Evolutionary conservation across 1,284 basidiomycete genomes (phyloP).

Genomic region (Amylostereum areolatum): DNA sequence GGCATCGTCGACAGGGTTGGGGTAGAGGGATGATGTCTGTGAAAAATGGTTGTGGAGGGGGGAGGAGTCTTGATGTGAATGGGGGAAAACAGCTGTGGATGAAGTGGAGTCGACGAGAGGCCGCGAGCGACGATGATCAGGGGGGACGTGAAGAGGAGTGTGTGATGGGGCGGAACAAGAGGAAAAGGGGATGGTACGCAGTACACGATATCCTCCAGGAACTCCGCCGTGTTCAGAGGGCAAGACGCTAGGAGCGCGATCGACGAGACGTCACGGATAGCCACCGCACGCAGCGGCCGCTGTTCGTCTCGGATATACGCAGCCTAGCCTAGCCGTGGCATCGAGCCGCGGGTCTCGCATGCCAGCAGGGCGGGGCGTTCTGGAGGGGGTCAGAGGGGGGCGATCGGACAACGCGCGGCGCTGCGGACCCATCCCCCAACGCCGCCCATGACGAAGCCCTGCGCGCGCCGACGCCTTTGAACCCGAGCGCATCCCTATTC

Average conservation of each 20-base stretch:
- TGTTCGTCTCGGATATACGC: slow-evolving; percentile 14
- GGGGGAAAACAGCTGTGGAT: background rate
- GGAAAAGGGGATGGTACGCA: slow-evolving; percentile 5
- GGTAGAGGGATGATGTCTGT: background rate
- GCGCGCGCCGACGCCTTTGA: background rate
- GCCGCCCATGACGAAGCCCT: slow-evolving; percentile 20
- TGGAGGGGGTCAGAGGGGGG: slow-evolving; percentile 10
- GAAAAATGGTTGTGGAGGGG: background rate
- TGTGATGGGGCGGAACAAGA: slow-evolving; percentile 5
- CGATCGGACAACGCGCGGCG: slow-evolving; percentile 21
- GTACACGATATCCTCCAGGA: slow-evolving; percentile 12
- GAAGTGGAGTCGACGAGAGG: background rate
- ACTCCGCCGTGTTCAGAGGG: slow-evolving; percentile 10
- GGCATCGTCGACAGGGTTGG: background rate
- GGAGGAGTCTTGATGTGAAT: background rate
- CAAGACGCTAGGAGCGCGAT: slow-evolving; percentile 15
- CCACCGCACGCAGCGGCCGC: slow-evolving; percentile 10
- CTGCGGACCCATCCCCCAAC: slow-evolving; percentile 27
- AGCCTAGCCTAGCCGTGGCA: slow-evolving; percentile 32
- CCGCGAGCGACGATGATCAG: background rate
- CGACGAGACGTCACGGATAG: slow-evolving; percentile 12
- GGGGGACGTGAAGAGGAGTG: background rate
- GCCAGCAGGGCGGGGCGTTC: slow-evolving; percentile 16
- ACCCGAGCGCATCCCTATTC: too few relatives aligned
- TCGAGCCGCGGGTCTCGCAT: slow-evolving; percentile 38